Evolutionary conservation across 1,284 basidiomycete species (phyloP).

Genomic region (Trichosporon sp.): DNA sequence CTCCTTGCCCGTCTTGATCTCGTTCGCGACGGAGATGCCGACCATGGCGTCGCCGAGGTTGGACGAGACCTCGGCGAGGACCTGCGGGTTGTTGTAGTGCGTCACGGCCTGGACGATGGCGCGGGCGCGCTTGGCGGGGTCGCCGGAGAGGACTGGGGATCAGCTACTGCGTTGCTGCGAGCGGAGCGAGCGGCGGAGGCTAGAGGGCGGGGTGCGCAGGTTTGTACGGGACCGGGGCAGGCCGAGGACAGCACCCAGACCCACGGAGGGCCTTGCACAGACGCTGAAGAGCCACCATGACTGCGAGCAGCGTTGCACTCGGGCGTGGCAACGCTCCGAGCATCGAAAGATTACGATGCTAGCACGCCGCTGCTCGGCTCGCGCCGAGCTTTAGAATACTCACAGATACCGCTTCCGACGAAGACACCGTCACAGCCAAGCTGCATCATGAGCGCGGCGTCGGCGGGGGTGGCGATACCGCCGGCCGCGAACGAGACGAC

Average conservation of each 20-base stretch:
- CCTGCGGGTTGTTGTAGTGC: conserved; percentile 92
- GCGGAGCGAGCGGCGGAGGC: too few species aligned
- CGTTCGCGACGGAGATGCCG: conserved; percentile 62
- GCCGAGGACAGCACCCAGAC: too few species aligned
- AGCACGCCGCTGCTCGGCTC: too few species aligned
- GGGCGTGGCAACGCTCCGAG: too few species aligned
- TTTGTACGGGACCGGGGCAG: too few species aligned
- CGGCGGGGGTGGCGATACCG: conserved; percentile 91
- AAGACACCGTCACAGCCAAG: conserved; percentile 96
- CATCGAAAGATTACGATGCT: too few species aligned
- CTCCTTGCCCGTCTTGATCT: conserved; percentile 54
- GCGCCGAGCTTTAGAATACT: conserved; percentile 45
- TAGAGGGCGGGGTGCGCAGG: too few species aligned
- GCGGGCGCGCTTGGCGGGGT: conserved; percentile 89
- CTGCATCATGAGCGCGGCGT: conserved; percentile 99
- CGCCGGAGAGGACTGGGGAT: conserved; percentile 64
- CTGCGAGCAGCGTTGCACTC: too few species aligned
- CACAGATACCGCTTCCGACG: conserved; percentile 93
- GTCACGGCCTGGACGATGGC: conserved; percentile 99
- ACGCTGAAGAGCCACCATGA: too few species aligned
- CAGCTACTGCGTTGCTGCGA: background rate
- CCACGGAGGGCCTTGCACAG: too few species aligned
- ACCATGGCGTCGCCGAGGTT: conserved; percentile 90
- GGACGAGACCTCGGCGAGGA: conserved; percentile 70
- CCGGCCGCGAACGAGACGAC: conserved; percentile 91